These are phyloP conservation scores for Neofusicoccum ribis DNA, from an alignment of 2,329 filamentous ascomycete species.

Conservation along the genomic window DNA sequence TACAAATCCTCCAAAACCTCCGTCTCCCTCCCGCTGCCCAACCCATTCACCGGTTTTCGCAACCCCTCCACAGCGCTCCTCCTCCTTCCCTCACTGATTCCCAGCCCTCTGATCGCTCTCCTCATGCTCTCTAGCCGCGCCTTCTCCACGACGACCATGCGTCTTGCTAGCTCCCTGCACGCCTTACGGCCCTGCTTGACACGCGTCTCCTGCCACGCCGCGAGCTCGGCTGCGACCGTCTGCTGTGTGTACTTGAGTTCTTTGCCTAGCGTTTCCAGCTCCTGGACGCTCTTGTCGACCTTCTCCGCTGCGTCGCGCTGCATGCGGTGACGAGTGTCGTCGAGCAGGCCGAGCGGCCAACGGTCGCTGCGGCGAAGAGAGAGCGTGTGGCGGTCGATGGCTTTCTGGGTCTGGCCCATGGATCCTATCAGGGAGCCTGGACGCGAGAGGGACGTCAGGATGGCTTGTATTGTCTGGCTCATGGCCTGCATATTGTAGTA, in stretches of 20 bases:
- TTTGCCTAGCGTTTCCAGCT: conserved; percentile 71
- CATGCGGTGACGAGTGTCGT: conserved; percentile 80
- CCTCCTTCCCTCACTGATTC: conserved; percentile 22
- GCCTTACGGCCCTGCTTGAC: conserved; percentile 74
- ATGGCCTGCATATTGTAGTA: conserved; percentile 76
- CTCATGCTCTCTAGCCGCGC: conserved; percentile 78
- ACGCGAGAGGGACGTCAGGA: conserved; percentile 75
- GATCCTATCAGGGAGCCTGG: conserved; percentile 75
- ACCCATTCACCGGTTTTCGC: not conserved
- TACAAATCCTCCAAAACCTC: conserved; percentile 14
- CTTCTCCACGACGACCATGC: conserved; percentile 77
- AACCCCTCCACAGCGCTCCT: conserved; percentile 4
- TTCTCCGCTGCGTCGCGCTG: conserved; percentile 84
- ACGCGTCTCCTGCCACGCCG: conserved; percentile 90
- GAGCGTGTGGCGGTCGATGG: conserved; percentile 74
- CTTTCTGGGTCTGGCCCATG: conserved; percentile 72
- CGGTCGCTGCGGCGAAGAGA: conserved; percentile 72
- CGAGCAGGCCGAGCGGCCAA: conserved; percentile 79
- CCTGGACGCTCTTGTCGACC: conserved; percentile 66
- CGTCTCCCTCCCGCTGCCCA: not conserved
- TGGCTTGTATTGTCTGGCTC: conserved; percentile 79
- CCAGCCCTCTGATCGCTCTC: conserved; percentile 67
- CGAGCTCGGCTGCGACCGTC: conserved; percentile 86
- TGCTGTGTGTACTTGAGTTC: conserved; percentile 92
- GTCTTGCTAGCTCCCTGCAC: conserved; percentile 72